Base-by-base conservation (phyloP, 1,284 basidiomycete genomes). In the Trametes hirsuta region DNA sequence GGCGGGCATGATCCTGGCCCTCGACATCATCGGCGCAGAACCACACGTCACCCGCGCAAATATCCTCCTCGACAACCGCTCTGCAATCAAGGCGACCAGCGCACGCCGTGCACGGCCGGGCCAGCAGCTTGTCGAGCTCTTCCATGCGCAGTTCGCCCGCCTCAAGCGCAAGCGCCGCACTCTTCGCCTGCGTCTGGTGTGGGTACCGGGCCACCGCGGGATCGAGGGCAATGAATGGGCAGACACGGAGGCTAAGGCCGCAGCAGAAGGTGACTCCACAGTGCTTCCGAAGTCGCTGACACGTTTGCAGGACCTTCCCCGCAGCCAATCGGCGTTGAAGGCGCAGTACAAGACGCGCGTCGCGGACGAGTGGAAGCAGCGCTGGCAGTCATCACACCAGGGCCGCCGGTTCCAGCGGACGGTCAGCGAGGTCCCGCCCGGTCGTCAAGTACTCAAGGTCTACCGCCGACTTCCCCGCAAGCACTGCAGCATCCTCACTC, bases 221-320 rank as follows among this genome's bases (percentile, higher is more conserved):
- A 53, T 53, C 42, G 51, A 53, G 4, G 51, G 51, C 14, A 53
- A 53, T 14, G 51, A 53, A 15, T 45, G 40, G 51, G 51, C 51
- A 14, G 51, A 44, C 34, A 14, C 4, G 8, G 51, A 53, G 51
- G 51, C 51, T n/a, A 53, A 53, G 21, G 51, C 39, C 2, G 51
- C 51, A 6, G 41, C 50, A 25, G 14, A 52, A 24, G 50, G 47
- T 36, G 47, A 48, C 24, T 48, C 47, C 15, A 48, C 47, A 3
- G 35, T 9, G 5, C 47, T 48, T 34, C 47, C 47, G 18, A 9
- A 9, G 34, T 18, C 47, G 35, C 18, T 48, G 11, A 36, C 34
- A 2, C 21, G 14, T 10, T 11, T 48, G 35, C 35, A 12, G n/a
- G 34, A 48, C 35, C 47, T 48, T n/a, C 47, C 47, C 10, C 9